These are phyloP conservation scores for Cynanchum wilfordii DNA, from an alignment of 257 asterid species.

Conservation along the genomic window DNA sequence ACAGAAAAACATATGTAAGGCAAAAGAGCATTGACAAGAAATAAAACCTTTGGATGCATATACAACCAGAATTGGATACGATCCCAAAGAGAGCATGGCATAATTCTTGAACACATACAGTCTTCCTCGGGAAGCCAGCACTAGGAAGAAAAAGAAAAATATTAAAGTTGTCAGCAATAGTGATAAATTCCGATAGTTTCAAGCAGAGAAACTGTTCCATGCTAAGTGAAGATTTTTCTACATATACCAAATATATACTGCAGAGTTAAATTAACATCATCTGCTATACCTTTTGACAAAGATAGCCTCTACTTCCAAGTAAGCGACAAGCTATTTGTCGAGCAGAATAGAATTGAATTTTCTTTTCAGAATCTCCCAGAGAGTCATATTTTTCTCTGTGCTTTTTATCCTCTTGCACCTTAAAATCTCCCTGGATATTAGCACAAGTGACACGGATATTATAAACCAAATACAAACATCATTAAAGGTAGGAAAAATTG, in stretches of 20 bases:
- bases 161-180: not conserved
- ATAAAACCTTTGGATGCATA: slow-evolving; percentile 93
- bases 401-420: slow-evolving; percentile 86
- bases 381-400: slow-evolving; percentile 75
- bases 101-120: slow-evolving; percentile 73
- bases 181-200: not conserved
- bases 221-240: not conserved
- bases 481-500: not conserved
- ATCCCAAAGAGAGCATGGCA: slow-evolving; percentile 47
- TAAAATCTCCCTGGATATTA: slow-evolving; percentile 70
- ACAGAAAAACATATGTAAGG: not conserved
- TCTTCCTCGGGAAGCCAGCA: slow-evolving; percentile 88
- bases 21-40: slow-evolving; percentile 14
- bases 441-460: not conserved
- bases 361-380: slow-evolving; percentile 59
- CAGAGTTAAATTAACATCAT: slow-evolving; percentile 1
- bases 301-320: slow-evolving; percentile 94
- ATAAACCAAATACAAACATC: not conserved
- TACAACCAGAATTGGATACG: slow-evolving; percentile 76
- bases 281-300: slow-evolving; percentile 76
- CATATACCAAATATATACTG: not conserved
- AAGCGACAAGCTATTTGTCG: slow-evolving; percentile 93
- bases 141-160: slow-evolving; percentile 28
- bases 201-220: slow-evolving; percentile 9
- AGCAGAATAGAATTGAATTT: slow-evolving; percentile 86